Base-by-base conservation (phyloP, 2,329 filamentous ascomycete genomes). In the Neopestalotiopsis rosae region DNA sequence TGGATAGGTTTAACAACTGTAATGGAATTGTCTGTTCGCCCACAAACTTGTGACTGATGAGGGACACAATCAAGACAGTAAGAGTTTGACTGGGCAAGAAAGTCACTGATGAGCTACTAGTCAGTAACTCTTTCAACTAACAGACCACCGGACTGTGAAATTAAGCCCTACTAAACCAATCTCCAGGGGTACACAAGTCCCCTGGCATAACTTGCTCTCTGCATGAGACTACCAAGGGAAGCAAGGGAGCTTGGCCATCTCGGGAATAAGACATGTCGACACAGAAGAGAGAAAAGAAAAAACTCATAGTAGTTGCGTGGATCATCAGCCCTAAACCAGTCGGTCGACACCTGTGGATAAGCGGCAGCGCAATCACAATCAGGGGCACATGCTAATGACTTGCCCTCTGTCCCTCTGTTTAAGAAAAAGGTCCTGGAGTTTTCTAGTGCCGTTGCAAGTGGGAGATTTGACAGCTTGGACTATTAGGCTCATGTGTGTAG, bases 241-340 rank as follows among this genome's bases (percentile, higher is more conserved):
- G 24, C 34, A 38, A 28, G 24, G 34, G 6, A 52, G 45, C 45
- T 52, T 20, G 14, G 20, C 45, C 45, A 9, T 9, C 45, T 9
- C n/a, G 45, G 45, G 45, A 52, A 52, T 52, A 24, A 52, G 45
- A 52, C 45, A 52, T 17, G 45, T 52, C 45, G 17, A 52, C 5
- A 17, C 42, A 49, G 42, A 5, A 49, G 17, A 52, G 45, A 14
- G 20, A 52, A 17, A 52, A 52, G 20, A 52, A 20, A 52, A 20
- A 52, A 28, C 24, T 17, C 45, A 52, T 17, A 17, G 45, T 52
- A 52, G 45, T 52, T 17, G n/a, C 17, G 45, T n/a, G 45, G 45
- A 52, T 52, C 45, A 52, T 52, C 45, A 52, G 45, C 45, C 45
- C 45, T 52, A 52, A 52, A 52, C 45, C 45, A 52, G 45, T 20